These are phyloP conservation scores for Thecaphora thlaspeos DNA, from an alignment of 1,284 basidiomycete species.

Conservation along the genomic window DNA sequence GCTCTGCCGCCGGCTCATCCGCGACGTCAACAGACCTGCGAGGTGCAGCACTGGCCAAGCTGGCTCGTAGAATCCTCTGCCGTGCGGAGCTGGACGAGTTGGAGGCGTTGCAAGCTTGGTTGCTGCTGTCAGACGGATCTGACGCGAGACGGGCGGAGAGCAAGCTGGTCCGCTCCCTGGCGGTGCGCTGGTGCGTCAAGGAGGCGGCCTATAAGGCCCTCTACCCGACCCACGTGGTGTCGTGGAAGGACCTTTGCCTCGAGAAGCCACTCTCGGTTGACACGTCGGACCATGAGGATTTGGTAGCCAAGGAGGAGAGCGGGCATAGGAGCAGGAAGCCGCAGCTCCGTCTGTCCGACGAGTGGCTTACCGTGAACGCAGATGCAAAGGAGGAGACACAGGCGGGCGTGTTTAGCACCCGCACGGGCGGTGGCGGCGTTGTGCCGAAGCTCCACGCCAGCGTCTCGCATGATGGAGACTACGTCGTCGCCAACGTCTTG, in stretches of 20 bases:
- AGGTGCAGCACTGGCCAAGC: conserved; percentile 11
- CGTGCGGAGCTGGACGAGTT: conserved; percentile 6
- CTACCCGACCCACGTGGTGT: conserved; percentile 66
- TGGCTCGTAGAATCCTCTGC: conserved; percentile 33
- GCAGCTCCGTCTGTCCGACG: conserved; percentile 16
- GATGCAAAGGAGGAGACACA: no score
- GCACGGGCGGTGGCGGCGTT: conserved; percentile 1
- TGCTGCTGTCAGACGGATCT: neutral
- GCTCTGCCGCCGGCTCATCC: neutral
- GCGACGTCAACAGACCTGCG: neutral
- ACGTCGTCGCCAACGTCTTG: conserved; percentile 73
- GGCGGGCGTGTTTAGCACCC: no score
- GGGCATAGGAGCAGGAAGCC: conserved; percentile 24
- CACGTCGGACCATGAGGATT: neutral
- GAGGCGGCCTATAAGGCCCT: conserved; percentile 88
- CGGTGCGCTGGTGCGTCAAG: conserved; percentile 63
- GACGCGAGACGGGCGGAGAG: no score
- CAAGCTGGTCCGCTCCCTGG: conserved; percentile 14
- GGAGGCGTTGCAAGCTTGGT: neutral
- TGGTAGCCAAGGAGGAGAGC: conserved; percentile 9
- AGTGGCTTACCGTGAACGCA: conserved; percentile 23
- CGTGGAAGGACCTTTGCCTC: conserved; percentile 71
- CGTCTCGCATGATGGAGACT: conserved; percentile 81
- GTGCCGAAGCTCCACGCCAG: conserved; percentile 64
- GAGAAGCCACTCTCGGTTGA: conserved; percentile 6